Evolutionary conservation across 176 grass and related monocot species (phyloP).

Genomic region (Oryza coarctata): DNA sequence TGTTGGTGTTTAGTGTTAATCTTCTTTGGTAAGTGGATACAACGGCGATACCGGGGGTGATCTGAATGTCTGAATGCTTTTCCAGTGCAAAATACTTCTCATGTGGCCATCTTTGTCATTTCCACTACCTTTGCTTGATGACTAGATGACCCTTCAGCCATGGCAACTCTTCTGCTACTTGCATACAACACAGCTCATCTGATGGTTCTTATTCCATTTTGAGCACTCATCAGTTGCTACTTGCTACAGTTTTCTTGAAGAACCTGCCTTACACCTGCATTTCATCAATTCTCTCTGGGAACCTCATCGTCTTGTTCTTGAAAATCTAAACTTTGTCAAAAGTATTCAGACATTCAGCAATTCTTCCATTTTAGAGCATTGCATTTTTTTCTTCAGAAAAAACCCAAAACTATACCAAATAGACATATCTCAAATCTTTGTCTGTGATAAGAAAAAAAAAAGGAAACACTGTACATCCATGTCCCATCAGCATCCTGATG

Average conservation of each 20-base stretch:
- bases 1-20: not conserved
- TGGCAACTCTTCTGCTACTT: not conserved
- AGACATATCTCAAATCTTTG: slow-evolving; percentile 13
- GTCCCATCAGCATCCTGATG: slow-evolving; percentile 33
- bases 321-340: not conserved
- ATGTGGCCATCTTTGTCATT: not conserved
- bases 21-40: not conserved
- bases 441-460: not conserved
- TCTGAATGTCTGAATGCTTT: not conserved
- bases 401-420: not conserved
- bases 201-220: not conserved
- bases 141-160: not conserved
- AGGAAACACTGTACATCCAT: slow-evolving; percentile 15
- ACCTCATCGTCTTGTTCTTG: not conserved
- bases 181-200: not conserved
- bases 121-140: not conserved
- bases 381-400: not conserved
- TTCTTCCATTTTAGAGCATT: not conserved
- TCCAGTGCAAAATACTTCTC: not conserved
- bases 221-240: not conserved
- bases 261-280: not conserved
- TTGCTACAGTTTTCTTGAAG: not conserved
- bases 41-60: not conserved
- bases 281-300: not conserved
- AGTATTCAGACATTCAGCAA: not conserved